These are phyloP conservation scores for Caloboletus inedulis DNA, from an alignment of 1,284 basidiomycete species.

Conservation along the genomic window DNA sequence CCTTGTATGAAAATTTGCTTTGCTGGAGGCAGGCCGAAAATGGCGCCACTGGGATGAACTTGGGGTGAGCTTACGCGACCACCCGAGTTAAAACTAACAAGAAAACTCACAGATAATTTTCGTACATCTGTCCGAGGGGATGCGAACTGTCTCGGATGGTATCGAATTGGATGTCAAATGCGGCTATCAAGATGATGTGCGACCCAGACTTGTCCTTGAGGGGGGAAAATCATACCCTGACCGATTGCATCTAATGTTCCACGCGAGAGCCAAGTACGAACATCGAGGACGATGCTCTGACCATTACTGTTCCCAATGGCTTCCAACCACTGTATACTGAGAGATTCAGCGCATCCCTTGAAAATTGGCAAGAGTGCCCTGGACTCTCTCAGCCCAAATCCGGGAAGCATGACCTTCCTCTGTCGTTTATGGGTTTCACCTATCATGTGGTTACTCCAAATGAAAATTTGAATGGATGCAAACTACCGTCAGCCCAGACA, in stretches of 20 bases:
- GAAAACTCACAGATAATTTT: constrained; percentile 33
- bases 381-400: constrained; percentile 38
- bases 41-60: constrained; percentile 13
- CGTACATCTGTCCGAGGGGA: constrained; percentile 36
- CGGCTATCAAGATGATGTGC: constrained; percentile 29
- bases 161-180: constrained; percentile 41
- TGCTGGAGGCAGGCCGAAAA: constrained; percentile 20
- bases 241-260: constrained; percentile 46
- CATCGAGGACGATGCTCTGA: constrained; percentile 37
- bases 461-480: neutral
- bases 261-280: constrained; percentile 37
- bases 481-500: constrained; percentile 40
- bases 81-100: neutral
- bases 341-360: constrained; percentile 20
- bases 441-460: constrained; percentile 15
- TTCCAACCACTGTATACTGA: constrained; percentile 42
- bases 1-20: constrained; percentile 18
- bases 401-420: constrained; percentile 42
- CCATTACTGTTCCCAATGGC: constrained; percentile 27
- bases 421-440: constrained; percentile 44
- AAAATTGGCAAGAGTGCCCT: constrained; percentile 40
- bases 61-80: neutral
- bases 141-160: constrained; percentile 37
- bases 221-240: constrained; percentile 31
- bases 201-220: neutral